These are phyloP conservation scores for Citrus inodora DNA, from an alignment of 345 rosid genomes.

Conservation along the genomic window DNA sequence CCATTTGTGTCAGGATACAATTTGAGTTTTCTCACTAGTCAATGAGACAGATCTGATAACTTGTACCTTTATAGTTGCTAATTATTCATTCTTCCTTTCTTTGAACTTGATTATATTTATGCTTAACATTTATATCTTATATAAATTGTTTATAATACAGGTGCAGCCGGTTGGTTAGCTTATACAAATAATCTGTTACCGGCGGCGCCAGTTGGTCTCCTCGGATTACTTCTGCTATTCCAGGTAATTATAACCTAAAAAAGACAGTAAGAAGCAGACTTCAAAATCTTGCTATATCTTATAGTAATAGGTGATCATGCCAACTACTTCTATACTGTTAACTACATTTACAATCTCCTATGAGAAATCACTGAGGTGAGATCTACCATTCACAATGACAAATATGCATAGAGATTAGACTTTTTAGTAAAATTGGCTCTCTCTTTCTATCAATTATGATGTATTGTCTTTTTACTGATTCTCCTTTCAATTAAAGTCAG, in stretches of 20 bases:
- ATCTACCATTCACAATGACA: neutral
- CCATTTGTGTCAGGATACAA: neutral
- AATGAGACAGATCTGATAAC: neutral
- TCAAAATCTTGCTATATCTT: neutral
- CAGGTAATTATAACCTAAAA: conserved; percentile 40
- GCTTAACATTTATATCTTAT: neutral
- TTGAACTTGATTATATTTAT: neutral
- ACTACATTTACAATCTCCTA: neutral
- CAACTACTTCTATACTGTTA: neutral
- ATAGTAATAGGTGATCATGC: neutral
- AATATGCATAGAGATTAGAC: neutral
- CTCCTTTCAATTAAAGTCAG: neutral
- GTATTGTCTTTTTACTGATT: neutral
- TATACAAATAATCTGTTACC: conserved; percentile 58
- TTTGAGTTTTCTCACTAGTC: neutral
- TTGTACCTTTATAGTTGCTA: neutral
- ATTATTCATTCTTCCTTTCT: neutral
- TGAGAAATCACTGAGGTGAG: neutral
- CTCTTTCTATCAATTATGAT: neutral
- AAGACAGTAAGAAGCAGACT: neutral
- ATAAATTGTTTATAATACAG: conserved; percentile 33
- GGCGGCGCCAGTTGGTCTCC: conserved; percentile 67
- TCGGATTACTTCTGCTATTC: conserved; percentile 64
- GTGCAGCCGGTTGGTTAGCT: conserved; percentile 58
- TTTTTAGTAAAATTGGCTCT: neutral